phyloP scores from a whole-genome alignment of 179 eudicot genomes.

The Camellia oleifera region DNA sequence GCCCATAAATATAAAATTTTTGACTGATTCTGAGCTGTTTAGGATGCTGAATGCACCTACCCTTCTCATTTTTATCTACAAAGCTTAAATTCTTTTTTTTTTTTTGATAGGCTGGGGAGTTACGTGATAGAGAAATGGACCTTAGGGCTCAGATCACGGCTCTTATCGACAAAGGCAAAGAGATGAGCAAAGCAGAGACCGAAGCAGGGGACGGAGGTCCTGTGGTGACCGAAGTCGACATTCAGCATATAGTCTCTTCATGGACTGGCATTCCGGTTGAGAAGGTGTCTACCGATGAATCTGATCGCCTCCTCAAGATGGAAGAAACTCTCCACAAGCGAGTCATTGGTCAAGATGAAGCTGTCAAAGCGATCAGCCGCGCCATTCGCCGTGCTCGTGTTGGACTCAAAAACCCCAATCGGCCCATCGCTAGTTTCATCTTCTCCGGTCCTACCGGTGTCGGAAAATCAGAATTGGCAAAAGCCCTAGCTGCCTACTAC shows the following conservation, averaged over 20 bases:
- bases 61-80: neutral
- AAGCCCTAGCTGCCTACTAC: constrained; percentile 73
- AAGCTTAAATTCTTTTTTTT: too few species aligned
- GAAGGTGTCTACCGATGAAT: constrained; percentile 78
- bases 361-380: constrained; percentile 78
- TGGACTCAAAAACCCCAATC: constrained; percentile 80
- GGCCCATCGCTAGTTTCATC: constrained; percentile 91
- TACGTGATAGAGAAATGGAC: constrained; percentile 74
- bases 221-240: constrained; percentile 68
- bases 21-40: neutral
- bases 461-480: constrained; percentile 86
- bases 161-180: constrained; percentile 64
- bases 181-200: constrained; percentile 59
- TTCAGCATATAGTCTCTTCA: constrained; percentile 75
- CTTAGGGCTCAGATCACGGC: constrained; percentile 65
- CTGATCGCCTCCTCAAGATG: constrained; percentile 75
- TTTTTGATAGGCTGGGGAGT: constrained; percentile 61
- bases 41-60: neutral
- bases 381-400: constrained; percentile 93
- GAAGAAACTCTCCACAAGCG: constrained; percentile 78
- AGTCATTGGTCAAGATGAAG: constrained; percentile 88
- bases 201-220: constrained; percentile 62
- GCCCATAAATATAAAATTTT: neutral
- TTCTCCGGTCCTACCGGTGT: constrained; percentile 94
- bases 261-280: constrained; percentile 97